Evolutionary conservation across 2,329 filamentous ascomycete genomes (phyloP).

Genomic region (Emergomyces orientalis): DNA sequence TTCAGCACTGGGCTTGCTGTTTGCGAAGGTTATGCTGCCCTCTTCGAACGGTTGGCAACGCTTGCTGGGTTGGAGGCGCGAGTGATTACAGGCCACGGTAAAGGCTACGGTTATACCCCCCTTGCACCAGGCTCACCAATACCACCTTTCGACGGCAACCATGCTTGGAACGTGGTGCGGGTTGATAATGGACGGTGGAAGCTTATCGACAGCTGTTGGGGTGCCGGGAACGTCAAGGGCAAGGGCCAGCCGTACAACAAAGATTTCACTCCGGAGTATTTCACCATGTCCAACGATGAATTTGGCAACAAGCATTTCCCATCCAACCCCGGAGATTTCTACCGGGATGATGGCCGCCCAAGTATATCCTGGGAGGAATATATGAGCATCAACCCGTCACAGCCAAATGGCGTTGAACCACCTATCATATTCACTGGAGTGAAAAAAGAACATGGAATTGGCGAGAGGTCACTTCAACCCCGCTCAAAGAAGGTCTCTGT

Average conservation of each 20-base stretch:
- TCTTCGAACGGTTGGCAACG: conserved; percentile 69
- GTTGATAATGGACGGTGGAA: conserved; percentile 88
- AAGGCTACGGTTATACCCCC: conserved; percentile 65
- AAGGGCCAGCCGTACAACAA: conserved; percentile 53
- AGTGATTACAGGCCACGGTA: conserved; percentile 69
- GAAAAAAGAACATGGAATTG: conserved; percentile 44
- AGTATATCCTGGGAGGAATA: conserved; percentile 73
- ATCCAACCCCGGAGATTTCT: conserved; percentile 53
- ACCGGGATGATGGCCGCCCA: conserved; percentile 58
- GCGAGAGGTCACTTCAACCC: conserved; percentile 53
- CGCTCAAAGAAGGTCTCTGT: conserved; percentile 51
- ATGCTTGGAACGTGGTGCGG: conserved; percentile 89
- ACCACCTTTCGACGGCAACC: conserved; percentile 56
- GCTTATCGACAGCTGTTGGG: conserved; percentile 86
- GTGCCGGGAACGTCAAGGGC: conserved; percentile 60
- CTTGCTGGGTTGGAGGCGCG: conserved; percentile 71
- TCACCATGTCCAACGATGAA: conserved; percentile 60
- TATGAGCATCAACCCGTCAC: conserved; percentile 49
- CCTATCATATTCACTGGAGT: conserved; percentile 41
- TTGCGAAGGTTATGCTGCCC: conserved; percentile 80
- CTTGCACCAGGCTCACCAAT: conserved; percentile 55
- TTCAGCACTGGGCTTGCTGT: conserved; percentile 73
- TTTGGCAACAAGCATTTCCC: conserved; percentile 81
- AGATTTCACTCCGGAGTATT: conserved; percentile 54
- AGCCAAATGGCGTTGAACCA: conserved; percentile 35